Base-by-base conservation (phyloP, 495 filamentous ascomycete species). In the Xylaria nigripes region DNA sequence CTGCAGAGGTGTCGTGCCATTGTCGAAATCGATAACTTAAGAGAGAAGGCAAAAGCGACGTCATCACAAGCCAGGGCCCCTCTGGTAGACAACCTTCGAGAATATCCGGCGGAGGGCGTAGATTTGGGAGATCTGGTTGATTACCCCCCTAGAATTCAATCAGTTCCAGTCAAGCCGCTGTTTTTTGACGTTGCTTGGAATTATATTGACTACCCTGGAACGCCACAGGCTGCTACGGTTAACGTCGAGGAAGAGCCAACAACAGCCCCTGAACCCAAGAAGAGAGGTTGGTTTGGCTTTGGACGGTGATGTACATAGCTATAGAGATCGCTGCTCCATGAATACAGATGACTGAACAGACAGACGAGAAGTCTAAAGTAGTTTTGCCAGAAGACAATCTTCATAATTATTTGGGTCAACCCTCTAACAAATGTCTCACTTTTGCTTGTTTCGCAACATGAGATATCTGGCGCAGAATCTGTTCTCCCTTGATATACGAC, bases 131-230 rank as follows among this genome's bases (percentile, higher is more conserved):
- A 93, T 53, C 76, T 99, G 27, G 93, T 96, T 16, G 78, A 80
- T 0, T 96, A 90, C 65, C 94, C 93, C 5, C 92, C 93, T 0
- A 81, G 81, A 58, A 72, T 96, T 50, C 81, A 87, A 51, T 80
- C 87, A 0, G 81, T 96, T 34, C 90, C 93, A 0, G 90, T 96
- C 15, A 99, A 99, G 70, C 94, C 93, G 15, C 68, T 99, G 15
- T 97, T 96, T 76, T 79, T 97, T 43, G 93, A 99, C 66, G 87
- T 95, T 12, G 93, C 93, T 15, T 97, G 89, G 86, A 99, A 97
- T 67, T 99, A 95, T 66, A 89, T 99, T 55, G 84, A 90, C 19
- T 99, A 99, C 68, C 91, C 93, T 2, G 87, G 86, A 3, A 77
- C 78, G 25, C 49, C 62, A 45, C 59, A 51, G n/a, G 58, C 62